Base-by-base conservation (phyloP, 345 rosid species). In the Leavenworthia alabamica region DNA sequence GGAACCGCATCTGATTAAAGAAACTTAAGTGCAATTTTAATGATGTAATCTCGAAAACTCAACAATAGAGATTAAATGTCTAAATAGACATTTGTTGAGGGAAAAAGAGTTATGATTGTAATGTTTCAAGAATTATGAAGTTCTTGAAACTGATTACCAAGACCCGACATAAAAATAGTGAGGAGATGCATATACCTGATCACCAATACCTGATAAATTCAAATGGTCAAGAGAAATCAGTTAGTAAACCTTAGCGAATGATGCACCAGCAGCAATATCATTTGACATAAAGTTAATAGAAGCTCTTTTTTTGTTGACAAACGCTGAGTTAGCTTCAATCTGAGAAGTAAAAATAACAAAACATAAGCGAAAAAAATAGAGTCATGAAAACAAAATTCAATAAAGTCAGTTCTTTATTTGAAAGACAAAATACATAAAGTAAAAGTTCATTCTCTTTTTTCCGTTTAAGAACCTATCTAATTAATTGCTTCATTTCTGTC, bases 291-390 rank as follows among this genome's bases (percentile, higher is more conserved):
- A 87, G 66, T 70, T 67, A 54, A 80, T 48, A 0, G 75, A 78
- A 23, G 68, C 63, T 24, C 99, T 95, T 67, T 56, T 81, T 71
- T 68, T 74, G 77, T 85, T 86, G 7, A 81, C 81, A 69, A 78
- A 85, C 66, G 71, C 70, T 11, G 78, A 68, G 78, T 83, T 86
- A 23, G 86, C 81, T 44, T 83, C 93, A 71, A 89, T 73, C 94
- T 92, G 81, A 3, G 31, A 66, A 35, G 48, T 11, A 11, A 29
- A 19, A n/a, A n/a, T n/a, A 9, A 49, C 8, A n/a, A n/a, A n/a
- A n/a, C 10, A 5, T 33, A 12, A 53, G 57, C 27, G 1, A 16
- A 24, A 31, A 19, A 43, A 69, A 27, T 5, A 49, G 7, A 58
- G 33, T 7, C 31, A 20, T 15, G 3, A 58, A 19, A 24, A 44